Conservation (phyloP, 2,329 filamentous ascomycete genomes). For the Paecilomyces niveus region DNA sequence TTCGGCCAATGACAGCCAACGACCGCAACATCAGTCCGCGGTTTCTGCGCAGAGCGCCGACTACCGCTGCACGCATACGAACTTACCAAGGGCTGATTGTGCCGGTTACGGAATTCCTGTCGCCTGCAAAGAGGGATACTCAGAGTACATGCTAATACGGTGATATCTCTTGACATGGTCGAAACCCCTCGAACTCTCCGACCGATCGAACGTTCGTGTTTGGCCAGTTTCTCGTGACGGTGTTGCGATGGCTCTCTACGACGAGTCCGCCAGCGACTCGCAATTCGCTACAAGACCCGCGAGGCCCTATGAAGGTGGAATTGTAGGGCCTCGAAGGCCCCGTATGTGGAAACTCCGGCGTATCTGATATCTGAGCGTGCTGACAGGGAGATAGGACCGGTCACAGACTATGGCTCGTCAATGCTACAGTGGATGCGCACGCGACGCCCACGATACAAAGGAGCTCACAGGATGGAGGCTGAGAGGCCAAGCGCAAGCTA, state of each 20-base stretch:
- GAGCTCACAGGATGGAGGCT: conserved; percentile 62
- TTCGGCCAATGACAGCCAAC: conserved; percentile 11
- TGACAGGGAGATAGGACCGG: conserved; percentile 57
- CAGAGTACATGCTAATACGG: neutral
- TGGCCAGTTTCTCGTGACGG: conserved; percentile 1
- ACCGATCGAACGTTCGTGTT: neutral
- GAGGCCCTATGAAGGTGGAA: conserved; percentile 26
- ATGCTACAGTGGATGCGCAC: conserved; percentile 87
- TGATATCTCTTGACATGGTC: neutral
- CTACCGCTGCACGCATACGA: neutral
- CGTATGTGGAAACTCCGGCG: conserved; percentile 20
- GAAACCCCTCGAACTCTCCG: neutral
- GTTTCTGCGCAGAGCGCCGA: neutral
- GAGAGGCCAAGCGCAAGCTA: conserved; percentile 86
- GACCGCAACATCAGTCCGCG: conserved; percentile 5
- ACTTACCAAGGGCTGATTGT: neutral
- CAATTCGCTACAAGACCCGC: conserved; percentile 22
- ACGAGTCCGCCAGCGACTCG: conserved; percentile 30
- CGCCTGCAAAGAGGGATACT: neutral
- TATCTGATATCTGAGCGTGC: neutral
- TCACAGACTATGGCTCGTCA: conserved; percentile 88
- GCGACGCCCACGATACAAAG: conserved; percentile 68
- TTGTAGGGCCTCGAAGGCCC: conserved; percentile 32
- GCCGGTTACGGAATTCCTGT: neutral
- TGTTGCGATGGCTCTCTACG: conserved; percentile 31